Evolutionary conservation across 2,329 filamentous ascomycete genomes (phyloP).

Genomic region (Xylaria sp.): DNA sequence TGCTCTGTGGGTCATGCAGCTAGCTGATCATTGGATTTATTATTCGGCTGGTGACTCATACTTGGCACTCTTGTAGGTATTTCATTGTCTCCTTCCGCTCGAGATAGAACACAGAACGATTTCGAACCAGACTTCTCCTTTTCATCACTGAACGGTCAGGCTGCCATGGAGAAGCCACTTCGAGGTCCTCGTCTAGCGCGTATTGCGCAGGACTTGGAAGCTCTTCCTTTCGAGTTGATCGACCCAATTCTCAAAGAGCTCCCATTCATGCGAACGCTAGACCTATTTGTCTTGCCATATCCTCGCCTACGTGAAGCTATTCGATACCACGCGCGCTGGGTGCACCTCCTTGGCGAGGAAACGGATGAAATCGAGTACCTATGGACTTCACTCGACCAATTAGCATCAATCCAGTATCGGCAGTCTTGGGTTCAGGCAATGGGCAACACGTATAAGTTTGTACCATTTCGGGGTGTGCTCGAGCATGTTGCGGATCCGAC

Average conservation of each 20-base stretch:
- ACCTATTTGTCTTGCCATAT: not conserved
- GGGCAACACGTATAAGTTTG: not conserved
- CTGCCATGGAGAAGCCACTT: not conserved
- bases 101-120: not conserved
- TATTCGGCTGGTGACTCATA: conserved; percentile 3
- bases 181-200: conserved; percentile 5
- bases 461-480: not conserved
- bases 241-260: conserved; percentile 23
- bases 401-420: not conserved
- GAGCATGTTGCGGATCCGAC: not conserved
- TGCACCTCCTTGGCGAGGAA: conserved; percentile 6
- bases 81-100: too few species aligned
- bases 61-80: not conserved
- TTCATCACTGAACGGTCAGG: not conserved
- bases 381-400: conserved; percentile 4
- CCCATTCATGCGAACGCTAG: conserved; percentile 2
- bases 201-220: conserved; percentile 20
- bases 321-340: conserved; percentile 12
- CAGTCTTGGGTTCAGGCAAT: not conserved
- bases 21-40: not conserved
- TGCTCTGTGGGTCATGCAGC: conserved; percentile 2
- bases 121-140: not conserved
- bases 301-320: conserved; percentile 12
- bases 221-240: conserved; percentile 22
- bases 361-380: conserved; percentile 6